phyloP scores from a whole-genome alignment of 2,329 filamentous ascomycete genomes.

The Colletotrichum zoysiae region DNA sequence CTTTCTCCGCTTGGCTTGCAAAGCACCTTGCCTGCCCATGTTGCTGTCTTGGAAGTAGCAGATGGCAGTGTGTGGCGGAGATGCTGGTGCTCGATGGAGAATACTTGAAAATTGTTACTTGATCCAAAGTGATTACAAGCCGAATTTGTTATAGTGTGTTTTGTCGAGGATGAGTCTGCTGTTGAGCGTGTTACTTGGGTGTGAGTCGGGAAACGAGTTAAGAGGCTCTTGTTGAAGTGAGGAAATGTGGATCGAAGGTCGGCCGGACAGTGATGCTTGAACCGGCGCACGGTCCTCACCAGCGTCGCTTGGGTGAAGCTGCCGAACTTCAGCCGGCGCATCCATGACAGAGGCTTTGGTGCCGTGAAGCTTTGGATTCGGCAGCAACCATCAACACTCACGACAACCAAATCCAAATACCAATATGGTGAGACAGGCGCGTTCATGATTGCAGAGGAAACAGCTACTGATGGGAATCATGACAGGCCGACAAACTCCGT shows the following conservation, averaged over 20 bases:
- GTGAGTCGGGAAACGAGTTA: neutral
- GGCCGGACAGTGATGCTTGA: neutral
- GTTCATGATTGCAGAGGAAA: too few species aligned
- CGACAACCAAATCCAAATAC: neutral
- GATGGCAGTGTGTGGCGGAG: neutral
- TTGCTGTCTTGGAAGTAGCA: neutral
- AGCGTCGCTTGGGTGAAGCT: conserved; percentile 9
- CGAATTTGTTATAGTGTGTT: too few species aligned
- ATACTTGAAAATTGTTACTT: neutral
- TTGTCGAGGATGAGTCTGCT: too few species aligned
- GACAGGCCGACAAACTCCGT: conserved; percentile 93
- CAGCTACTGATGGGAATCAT: neutral
- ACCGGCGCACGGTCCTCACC: conserved; percentile 15
- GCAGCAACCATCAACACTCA: neutral
- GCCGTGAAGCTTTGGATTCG: neutral
- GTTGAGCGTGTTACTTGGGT: neutral
- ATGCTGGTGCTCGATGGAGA: too few species aligned
- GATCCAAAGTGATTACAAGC: too few species aligned
- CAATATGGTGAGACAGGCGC: conserved; percentile 25
- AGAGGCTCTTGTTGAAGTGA: conserved; percentile 25
- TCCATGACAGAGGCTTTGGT: conserved; percentile 5
- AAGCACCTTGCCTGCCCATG: conserved; percentile 19
- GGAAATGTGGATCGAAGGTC: conserved; percentile 2
- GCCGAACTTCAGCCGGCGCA: conserved; percentile 41
- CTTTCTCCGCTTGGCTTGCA: conserved; percentile 27